Percentiles rank a stretch among this genome's conserved stretches.
Conservation (phyloP, 768 basidiomycete species). For the Boletus vermiculosoides region DNA sequence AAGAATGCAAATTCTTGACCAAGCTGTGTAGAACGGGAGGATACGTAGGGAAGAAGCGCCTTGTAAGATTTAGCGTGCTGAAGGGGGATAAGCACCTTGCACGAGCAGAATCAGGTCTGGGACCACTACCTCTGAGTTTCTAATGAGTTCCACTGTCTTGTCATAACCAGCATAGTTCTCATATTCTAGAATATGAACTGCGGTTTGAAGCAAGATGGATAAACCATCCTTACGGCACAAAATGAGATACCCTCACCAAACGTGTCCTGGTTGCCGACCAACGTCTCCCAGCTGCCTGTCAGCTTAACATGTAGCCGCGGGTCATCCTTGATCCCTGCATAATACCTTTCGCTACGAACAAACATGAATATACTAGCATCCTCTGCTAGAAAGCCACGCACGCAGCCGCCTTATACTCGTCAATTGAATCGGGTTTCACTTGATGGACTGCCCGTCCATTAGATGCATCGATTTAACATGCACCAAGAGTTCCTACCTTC, state of each 20-base stretch:
- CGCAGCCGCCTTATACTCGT: slow-evolving; percentile 89
- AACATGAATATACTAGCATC: slow-evolving; percentile 6
- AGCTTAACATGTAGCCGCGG: slow-evolving; percentile 77
- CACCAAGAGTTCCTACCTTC: slow-evolving; percentile 51
- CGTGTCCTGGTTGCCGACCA: slow-evolving; percentile 87
- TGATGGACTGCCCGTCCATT: slow-evolving; percentile 60
- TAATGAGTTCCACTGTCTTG: slow-evolving; percentile 63
- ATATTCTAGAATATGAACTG: slow-evolving; percentile 83
- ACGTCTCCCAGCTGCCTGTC: slow-evolving; percentile 90
- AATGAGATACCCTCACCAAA: slow-evolving; percentile 54
- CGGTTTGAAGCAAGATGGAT: background rate
- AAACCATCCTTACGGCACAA: background rate
- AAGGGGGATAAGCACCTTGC: background rate
- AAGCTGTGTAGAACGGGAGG: slow-evolving; percentile 71
- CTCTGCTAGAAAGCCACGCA: slow-evolving; percentile 38
- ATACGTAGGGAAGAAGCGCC: slow-evolving; percentile 74
- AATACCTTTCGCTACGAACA: slow-evolving; percentile 71
- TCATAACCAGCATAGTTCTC: slow-evolving; percentile 92
- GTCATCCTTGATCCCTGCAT: slow-evolving; percentile 74
- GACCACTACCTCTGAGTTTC: slow-evolving; percentile 58
- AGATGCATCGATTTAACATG: background rate
- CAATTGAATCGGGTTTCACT: slow-evolving; percentile 76
- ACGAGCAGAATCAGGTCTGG: background rate
- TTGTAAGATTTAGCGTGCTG: slow-evolving; percentile 70
- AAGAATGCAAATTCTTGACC: slow-evolving; percentile 96